These are phyloP conservation scores for Clitopilus passeckerianus DNA, from an alignment of 768 basidiomycete genomes.

Conservation along the genomic window DNA sequence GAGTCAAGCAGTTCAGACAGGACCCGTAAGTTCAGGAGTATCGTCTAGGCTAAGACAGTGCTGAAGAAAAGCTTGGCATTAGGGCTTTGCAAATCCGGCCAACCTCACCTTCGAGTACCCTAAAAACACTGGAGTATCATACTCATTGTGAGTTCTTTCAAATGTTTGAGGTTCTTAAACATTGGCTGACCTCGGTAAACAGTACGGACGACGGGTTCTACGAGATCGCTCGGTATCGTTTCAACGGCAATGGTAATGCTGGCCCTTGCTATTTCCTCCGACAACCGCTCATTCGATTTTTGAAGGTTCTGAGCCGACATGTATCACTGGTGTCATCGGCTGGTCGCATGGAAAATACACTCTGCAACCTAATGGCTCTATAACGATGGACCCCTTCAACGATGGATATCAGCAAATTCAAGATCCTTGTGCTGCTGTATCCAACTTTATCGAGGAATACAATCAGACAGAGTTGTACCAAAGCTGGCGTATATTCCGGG, in stretches of 20 bases:
- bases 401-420: slow-evolving; percentile 96
- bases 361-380: slow-evolving; percentile 72
- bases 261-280: not conserved
- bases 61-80: slow-evolving; percentile 3
- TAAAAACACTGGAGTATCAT: slow-evolving; percentile 77
- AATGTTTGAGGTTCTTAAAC: not conserved
- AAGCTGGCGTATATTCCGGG: slow-evolving; percentile 70
- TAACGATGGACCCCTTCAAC: slow-evolving; percentile 64
- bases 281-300: not conserved
- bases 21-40: slow-evolving; percentile 58
- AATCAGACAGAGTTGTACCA: slow-evolving; percentile 65
- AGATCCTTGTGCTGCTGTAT: slow-evolving; percentile 84
- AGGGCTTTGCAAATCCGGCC: slow-evolving; percentile 85
- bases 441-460: slow-evolving; percentile 85
- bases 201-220: slow-evolving; percentile 76
- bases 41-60: not conserved
- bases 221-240: slow-evolving; percentile 89
- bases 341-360: slow-evolving; percentile 87
- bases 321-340: slow-evolving; percentile 83
- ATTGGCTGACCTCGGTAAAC: slow-evolving; percentile 7
- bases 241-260: slow-evolving; percentile 73
- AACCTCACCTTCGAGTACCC: slow-evolving; percentile 85
- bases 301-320: slow-evolving; percentile 75
- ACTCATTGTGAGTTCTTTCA: slow-evolving; percentile 72
- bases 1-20: slow-evolving; percentile 70